phyloP scores from a whole-genome alignment of 2,329 filamentous ascomycete genomes.

The Periconia sp. region DNA sequence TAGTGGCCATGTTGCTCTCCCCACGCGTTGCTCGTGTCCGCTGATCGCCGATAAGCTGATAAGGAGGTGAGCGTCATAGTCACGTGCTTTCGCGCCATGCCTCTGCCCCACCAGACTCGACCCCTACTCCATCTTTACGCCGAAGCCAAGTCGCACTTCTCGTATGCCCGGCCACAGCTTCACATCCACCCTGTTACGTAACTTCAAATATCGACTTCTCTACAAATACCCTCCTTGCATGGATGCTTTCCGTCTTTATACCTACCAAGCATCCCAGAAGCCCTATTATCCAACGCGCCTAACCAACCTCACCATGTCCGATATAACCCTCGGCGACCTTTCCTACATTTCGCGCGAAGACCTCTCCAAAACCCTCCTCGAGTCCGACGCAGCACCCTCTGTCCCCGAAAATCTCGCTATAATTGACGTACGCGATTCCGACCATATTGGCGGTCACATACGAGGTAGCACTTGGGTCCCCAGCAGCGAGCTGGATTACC shows the following conservation, averaged over 20 bases:
- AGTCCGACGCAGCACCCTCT: slow-evolving; percentile 22
- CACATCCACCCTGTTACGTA: not conserved
- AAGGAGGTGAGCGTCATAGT: no score
- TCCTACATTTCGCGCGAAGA: slow-evolving; percentile 66
- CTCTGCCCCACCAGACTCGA: not conserved
- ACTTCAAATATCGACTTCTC: not conserved
- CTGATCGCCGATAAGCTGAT: not conserved
- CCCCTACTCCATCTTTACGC: not conserved
- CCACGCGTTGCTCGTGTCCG: not conserved
- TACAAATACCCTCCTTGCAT: slow-evolving; percentile 11
- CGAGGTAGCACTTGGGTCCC: slow-evolving; percentile 75
- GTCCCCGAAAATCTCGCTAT: slow-evolving; percentile 60
- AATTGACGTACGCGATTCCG: slow-evolving; percentile 87
- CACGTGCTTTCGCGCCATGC: not conserved
- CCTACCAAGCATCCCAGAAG: slow-evolving; percentile 12
- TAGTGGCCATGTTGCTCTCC: no score
- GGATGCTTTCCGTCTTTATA: slow-evolving; percentile 19
- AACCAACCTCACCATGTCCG: slow-evolving; percentile 43
- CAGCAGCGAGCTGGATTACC: slow-evolving; percentile 69
- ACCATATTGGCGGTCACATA: slow-evolving; percentile 92
- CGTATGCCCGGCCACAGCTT: not conserved
- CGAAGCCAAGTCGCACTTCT: not conserved
- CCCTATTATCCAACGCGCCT: slow-evolving; percentile 4
- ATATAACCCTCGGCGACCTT: slow-evolving; percentile 63
- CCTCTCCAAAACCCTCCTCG: slow-evolving; percentile 57